Evolutionary conservation across 371 early-diverging fungal genomes (phyloP).

Genomic region (Coemansia sp.): DNA sequence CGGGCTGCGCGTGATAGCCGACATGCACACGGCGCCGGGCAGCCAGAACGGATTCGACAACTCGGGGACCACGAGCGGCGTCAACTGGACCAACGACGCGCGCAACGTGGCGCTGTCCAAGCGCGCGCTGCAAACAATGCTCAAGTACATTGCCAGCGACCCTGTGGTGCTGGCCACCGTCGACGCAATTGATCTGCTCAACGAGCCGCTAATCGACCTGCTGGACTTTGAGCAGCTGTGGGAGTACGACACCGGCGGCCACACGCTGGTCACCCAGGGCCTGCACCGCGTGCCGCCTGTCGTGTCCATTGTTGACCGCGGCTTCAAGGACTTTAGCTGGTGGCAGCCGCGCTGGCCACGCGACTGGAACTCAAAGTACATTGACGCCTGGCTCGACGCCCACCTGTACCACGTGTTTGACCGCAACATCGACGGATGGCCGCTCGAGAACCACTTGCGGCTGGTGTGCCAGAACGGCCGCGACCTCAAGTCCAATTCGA

Average conservation of each 20-base stretch:
- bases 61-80: slow-evolving; percentile 27
- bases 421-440: slow-evolving; percentile 56
- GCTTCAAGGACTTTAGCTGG: slow-evolving; percentile 47
- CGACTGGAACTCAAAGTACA: slow-evolving; percentile 38
- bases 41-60: slow-evolving; percentile 54
- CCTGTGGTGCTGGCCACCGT: slow-evolving; percentile 34
- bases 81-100: slow-evolving; percentile 43
- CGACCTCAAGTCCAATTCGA: slow-evolving; percentile 36
- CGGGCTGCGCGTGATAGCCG: slow-evolving; percentile 59
- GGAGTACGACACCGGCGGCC: slow-evolving; percentile 46
- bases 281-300: slow-evolving; percentile 27
- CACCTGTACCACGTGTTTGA: slow-evolving; percentile 61
- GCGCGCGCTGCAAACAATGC: slow-evolving; percentile 42
- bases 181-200: slow-evolving; percentile 48
- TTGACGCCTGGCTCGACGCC: slow-evolving; percentile 51
- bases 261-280: slow-evolving; percentile 22
- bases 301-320: slow-evolving; percentile 43
- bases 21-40: slow-evolving; percentile 66
- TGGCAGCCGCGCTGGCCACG: slow-evolving; percentile 46
- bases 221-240: slow-evolving; percentile 37
- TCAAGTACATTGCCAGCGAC: slow-evolving; percentile 34
- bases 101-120: slow-evolving; percentile 36
- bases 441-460: slow-evolving; percentile 36
- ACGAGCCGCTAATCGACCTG: slow-evolving; percentile 50
- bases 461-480: slow-evolving; percentile 35